Conservation (phyloP, 192 early-diverging fungal species). For the Backusella australiensis region DNA sequence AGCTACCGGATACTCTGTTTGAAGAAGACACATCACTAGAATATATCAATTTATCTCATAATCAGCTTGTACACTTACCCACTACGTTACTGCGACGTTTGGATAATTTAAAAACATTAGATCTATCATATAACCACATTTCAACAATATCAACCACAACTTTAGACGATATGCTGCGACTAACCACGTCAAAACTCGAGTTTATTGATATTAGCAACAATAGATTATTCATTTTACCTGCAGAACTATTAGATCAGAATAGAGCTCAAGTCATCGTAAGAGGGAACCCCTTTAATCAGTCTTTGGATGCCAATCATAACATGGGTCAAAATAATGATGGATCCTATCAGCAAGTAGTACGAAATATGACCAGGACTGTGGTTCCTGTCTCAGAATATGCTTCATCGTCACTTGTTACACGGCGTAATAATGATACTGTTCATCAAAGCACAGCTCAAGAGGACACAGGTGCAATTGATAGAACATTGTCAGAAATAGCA, state of each 20-base stretch:
- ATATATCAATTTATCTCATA: conserved; percentile 1
- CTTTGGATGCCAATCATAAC: not conserved
- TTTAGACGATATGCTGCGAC: not conserved
- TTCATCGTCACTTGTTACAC: not conserved
- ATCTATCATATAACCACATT: conserved; percentile 8
- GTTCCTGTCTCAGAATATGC: not conserved
- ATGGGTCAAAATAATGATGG: not conserved
- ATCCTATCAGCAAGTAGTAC: not conserved
- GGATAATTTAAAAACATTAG: not conserved
- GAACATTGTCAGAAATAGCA: not conserved
- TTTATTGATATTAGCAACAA: conserved; percentile 1
- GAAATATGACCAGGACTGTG: not conserved
- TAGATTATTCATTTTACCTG: not conserved
- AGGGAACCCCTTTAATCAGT: not conserved
- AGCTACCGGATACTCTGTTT: not conserved
- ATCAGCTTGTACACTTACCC: not conserved
- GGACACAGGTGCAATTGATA: not conserved
- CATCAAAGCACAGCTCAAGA: not conserved
- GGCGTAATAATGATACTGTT: not conserved
- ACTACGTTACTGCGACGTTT: not conserved
- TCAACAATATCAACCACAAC: not conserved
- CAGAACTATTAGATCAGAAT: not conserved
- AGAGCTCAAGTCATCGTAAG: not conserved
- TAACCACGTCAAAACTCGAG: not conserved
- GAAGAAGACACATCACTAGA: not conserved